Evolutionary conservation across 2,329 filamentous ascomycete genomes (phyloP).

Genomic region (Fulvia fulva): DNA sequence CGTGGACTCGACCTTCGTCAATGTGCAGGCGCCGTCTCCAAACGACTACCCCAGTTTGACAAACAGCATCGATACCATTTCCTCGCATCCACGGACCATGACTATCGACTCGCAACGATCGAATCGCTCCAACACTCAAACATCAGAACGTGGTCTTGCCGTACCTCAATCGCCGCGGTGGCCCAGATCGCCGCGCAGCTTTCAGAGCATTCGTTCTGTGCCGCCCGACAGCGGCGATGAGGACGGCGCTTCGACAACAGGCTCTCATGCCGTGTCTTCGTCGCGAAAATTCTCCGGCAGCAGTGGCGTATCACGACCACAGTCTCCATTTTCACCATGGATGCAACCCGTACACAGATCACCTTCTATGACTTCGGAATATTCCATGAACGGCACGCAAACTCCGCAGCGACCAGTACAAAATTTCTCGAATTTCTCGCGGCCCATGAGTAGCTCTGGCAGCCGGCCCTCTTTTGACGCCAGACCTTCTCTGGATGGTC

Average conservation of each 20-base stretch:
- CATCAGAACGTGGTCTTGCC: conserved; percentile 27
- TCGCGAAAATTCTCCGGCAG: conserved; percentile 76
- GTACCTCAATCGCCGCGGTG: conserved; percentile 36
- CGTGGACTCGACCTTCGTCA: conserved; percentile 39
- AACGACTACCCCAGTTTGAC: conserved; percentile 34
- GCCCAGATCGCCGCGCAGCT: conserved; percentile 40
- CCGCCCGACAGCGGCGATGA: conserved; percentile 58
- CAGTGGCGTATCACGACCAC: conserved; percentile 57
- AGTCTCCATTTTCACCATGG: conserved; percentile 62
- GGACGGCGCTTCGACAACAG: conserved; percentile 55
- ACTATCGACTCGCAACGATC: conserved; percentile 36
- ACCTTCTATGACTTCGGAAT: conserved; percentile 79
- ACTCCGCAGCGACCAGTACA: conserved; percentile 15
- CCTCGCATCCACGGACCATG: conserved; percentile 37
- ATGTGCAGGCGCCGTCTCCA: conserved; percentile 43
- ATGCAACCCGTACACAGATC: conserved; percentile 65
- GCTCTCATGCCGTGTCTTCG: conserved; percentile 57
- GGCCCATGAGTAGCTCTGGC: conserved; percentile 71
- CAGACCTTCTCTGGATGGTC: conserved; percentile 38
- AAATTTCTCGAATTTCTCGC: conserved; percentile 71
- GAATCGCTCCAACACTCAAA: conserved; percentile 17
- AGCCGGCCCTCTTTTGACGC: conserved; percentile 34
- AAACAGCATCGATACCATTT: conserved; percentile 34
- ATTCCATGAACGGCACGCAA: conserved; percentile 56
- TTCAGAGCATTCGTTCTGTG: conserved; percentile 46